Base-by-base conservation (phyloP, 2,329 filamentous ascomycete genomes). In the Exophiala aquamarina region DNA sequence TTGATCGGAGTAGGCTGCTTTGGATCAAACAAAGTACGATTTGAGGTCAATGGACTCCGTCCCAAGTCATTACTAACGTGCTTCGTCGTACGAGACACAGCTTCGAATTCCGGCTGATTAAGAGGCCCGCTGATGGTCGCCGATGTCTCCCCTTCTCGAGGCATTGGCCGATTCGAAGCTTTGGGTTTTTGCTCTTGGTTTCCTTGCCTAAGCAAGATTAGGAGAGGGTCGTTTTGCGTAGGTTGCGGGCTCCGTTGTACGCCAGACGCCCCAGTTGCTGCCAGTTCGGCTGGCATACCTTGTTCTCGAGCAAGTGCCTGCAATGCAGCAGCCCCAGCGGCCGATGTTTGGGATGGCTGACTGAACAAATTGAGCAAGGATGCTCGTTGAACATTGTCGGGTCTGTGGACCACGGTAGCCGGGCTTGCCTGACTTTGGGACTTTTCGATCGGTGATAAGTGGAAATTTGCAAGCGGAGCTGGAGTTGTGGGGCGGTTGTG, bases 201-300 rank as follows among this genome's bases (percentile, higher is more conserved):
- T 17, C 39, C 39, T 17, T 56, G 38, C 17, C 46, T 35, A 14
- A 57, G 43, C 37, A 60, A 37, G 13, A 44, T 37, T 8, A 55
- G 44, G 13, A 57, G 46, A 11, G 49, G 41, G 3, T 47, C 50
- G 10, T 56, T 41, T 26, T 54, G 47, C 34, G 44, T 45, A n/a
- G 26, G 18, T 32, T 44, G 38, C 34, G 35, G 44, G 38, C 53
- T 45, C 7, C 19, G 33, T 21, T 33, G 26, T 26, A 33, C 26
- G 31, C 34, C 21, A 1, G 70, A 66, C 2, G 62, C 64, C n/a
- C 70, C 66, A 14, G 70, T 67, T 14, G 68, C 73, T 29, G 72
- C 69, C 14, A 77, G 56, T 53, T 77, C 74, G 7, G 63, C 72
- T 28, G 69, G 71, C n/a, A 59, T 65, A 35, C 61, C 59, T n/a